phyloP scores from a whole-genome alignment of 2,329 filamentous ascomycete genomes.

The Trichophyton verrucosum region DNA sequence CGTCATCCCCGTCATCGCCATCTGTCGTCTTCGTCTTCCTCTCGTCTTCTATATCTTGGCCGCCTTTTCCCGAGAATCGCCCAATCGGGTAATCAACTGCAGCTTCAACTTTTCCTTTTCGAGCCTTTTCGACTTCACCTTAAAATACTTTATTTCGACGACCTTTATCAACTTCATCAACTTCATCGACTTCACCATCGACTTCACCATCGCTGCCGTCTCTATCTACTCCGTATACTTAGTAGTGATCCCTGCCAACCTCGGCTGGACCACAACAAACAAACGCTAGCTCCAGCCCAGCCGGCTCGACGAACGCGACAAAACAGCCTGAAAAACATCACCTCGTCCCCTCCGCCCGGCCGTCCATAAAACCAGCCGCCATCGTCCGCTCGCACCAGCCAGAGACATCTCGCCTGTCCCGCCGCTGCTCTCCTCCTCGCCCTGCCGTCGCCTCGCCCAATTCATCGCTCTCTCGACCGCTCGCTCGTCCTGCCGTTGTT shows the following conservation, averaged over 20 bases:
- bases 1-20: too few relatives aligned
- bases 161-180: background rate
- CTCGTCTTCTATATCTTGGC: background rate
- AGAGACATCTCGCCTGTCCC: too few relatives aligned
- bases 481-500: background rate
- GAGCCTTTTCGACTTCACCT: background rate
- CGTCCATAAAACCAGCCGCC: background rate
- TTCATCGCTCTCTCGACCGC: constrained; percentile 1
- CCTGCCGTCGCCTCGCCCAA: background rate
- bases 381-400: background rate
- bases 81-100: background rate
- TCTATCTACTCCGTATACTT: background rate
- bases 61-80: background rate
- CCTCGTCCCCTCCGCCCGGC: background rate
- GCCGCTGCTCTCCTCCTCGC: background rate
- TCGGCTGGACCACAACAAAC: constrained; percentile 1
- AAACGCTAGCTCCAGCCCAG: background rate
- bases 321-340: background rate
- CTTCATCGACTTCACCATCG: background rate
- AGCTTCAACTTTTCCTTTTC: background rate
- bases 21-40: background rate
- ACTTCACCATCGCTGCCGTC: background rate
- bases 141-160: too few relatives aligned
- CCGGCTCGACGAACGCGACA: background rate
- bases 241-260: background rate